Evolutionary conservation across 1,284 basidiomycete species (phyloP).

Genomic region (Heterobasidion irregulare): DNA sequence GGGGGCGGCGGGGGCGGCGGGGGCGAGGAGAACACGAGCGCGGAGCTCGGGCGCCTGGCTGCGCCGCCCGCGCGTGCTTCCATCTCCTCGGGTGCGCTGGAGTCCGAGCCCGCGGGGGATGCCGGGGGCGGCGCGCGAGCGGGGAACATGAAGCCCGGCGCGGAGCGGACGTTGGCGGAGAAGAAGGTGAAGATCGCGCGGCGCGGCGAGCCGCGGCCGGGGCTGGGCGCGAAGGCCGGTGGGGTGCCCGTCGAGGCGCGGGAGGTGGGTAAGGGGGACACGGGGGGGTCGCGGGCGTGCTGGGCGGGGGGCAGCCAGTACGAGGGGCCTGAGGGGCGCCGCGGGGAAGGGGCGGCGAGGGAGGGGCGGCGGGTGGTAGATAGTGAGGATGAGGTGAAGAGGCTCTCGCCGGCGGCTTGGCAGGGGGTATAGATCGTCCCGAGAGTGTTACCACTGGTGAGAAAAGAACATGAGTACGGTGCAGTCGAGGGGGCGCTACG

Average conservation of each 20-base stretch:
- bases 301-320: constrained; percentile 8
- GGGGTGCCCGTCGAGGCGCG: not conserved
- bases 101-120: not conserved
- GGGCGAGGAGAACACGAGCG: too few species aligned
- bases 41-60: not conserved
- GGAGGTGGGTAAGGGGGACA: not conserved
- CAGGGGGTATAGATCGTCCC: constrained; percentile 56
- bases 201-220: not conserved
- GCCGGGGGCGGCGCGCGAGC: constrained; percentile 1
- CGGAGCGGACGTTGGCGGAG: constrained; percentile 9
- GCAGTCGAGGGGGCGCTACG: not conserved
- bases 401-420: constrained; percentile 41
- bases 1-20: too few species aligned
- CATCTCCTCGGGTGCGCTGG: not conserved
- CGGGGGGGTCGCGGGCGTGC: not conserved
- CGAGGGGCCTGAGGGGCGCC: constrained; percentile 6
- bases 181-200: constrained; percentile 12
- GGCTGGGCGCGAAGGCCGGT: not conserved
- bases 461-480: constrained; percentile 5
- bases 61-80: not conserved
- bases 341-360: not conserved
- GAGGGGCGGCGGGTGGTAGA: constrained; percentile 13
- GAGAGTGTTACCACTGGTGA: constrained; percentile 47
- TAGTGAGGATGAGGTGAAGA: constrained; percentile 22
- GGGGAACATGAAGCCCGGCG: constrained; percentile 11